Conservation (phyloP, 2,329 filamentous ascomycete genomes). For the Pseudohalonectria lignicola region DNA sequence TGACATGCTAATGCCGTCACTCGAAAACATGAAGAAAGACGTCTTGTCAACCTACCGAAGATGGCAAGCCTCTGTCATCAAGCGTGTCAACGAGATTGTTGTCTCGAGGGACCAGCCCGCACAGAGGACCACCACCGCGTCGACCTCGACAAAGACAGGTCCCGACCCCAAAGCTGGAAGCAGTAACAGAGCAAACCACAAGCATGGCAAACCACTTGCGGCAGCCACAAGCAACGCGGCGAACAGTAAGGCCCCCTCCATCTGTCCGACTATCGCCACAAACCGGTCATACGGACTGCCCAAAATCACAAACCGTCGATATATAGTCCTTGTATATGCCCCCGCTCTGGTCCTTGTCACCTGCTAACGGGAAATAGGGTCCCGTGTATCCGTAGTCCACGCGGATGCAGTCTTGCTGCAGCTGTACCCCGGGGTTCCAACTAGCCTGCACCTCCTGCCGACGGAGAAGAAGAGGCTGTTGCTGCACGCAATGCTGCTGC, state of each 20-base stretch:
- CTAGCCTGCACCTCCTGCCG: slow-evolving; percentile 46
- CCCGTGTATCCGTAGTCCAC: too few relatives aligned
- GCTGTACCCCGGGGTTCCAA: slow-evolving; percentile 49
- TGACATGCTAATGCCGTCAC: slow-evolving; percentile 33
- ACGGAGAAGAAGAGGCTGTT: slow-evolving; percentile 55
- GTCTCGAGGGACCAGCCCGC: slow-evolving; percentile 30
- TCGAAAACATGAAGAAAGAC: slow-evolving; percentile 55
- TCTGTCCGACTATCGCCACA: too few relatives aligned
- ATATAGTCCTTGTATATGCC: too few relatives aligned
- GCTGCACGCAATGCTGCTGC: slow-evolving; percentile 59
- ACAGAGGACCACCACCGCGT: slow-evolving; percentile 6
- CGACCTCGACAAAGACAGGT: slow-evolving; percentile 13
- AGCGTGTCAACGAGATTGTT: slow-evolving; percentile 59
- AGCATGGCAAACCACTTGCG: too few relatives aligned
- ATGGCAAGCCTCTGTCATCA: slow-evolving; percentile 64
- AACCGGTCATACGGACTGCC: too few relatives aligned
- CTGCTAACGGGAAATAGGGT: too few relatives aligned
- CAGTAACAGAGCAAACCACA: too few relatives aligned
- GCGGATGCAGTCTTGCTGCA: slow-evolving; percentile 34
- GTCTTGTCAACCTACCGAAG: slow-evolving; percentile 64
- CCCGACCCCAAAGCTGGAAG: slow-evolving; percentile 15
- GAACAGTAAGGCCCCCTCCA: too few relatives aligned
- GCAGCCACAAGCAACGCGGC: too few relatives aligned
- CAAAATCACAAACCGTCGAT: too few relatives aligned
- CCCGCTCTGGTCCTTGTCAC: too few relatives aligned